phyloP scores from a whole-genome alignment of 306 rosid genomes.

The Quercus cerris region DNA sequence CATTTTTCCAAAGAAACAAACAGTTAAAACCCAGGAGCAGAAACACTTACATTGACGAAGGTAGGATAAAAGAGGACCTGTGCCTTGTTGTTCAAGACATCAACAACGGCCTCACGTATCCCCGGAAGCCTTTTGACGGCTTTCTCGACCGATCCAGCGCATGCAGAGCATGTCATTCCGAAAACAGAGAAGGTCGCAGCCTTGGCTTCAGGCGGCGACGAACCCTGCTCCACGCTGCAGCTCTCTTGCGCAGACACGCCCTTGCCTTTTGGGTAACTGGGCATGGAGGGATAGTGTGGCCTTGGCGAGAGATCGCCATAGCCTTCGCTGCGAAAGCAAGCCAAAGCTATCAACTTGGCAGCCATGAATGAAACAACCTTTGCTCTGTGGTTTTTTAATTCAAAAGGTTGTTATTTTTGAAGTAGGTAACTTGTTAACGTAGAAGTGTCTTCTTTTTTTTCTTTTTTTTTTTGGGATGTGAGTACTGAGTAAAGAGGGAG shows the following conservation, averaged over 20 bases:
- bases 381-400: no score
- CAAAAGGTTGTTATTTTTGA: no score
- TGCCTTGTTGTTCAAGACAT: constrained; percentile 65
- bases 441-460: no score
- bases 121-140: constrained; percentile 74
- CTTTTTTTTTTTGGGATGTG: no score
- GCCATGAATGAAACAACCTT: constrained; percentile 27
- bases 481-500: no score
- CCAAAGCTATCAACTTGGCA: constrained; percentile 37
- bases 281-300: constrained; percentile 81
- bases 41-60: constrained; percentile 47
- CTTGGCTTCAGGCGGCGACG: constrained; percentile 18
- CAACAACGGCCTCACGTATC: constrained; percentile 62
- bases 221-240: neutral
- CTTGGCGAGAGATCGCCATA: constrained; percentile 30
- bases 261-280: constrained; percentile 52
- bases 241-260: constrained; percentile 17
- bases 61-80: constrained; percentile 54
- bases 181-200: constrained; percentile 48
- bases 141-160: constrained; percentile 76
- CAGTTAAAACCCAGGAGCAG: neutral
- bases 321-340: constrained; percentile 36
- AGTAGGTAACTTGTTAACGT: no score
- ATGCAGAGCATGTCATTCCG: constrained; percentile 80
- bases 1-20: neutral